phyloP scores from a whole-genome alignment of 176 grass and related monocot genomes.

The Sorghum bicolor region Sorghum_bicolor_NCBIv3 NC_012873.2:55953501-55954000 shows the following conservation, averaged over 20 bases:
- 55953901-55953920: not conserved
- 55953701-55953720: not conserved
- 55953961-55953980: not conserved
- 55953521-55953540: not conserved
- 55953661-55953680: not conserved
- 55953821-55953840: not conserved
- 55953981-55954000: not conserved
- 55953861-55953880: not conserved
- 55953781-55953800: not conserved
- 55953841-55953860: not conserved
- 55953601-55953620: not conserved
- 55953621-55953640: not conserved
- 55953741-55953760: not conserved
- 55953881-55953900: not conserved
- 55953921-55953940: not conserved
- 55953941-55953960: not conserved
- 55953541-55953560: constrained; percentile 17
- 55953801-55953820: not conserved
- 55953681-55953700: not conserved
- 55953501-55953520: constrained; percentile 13
- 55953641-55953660: not conserved
- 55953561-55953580: not conserved
- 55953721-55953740: not conserved
- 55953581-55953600: not conserved
- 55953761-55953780: not conserved